These are phyloP conservation scores for Pyricularia pennisetigena DNA, from an alignment of 2,329 filamentous ascomycete species.

Conservation along the genomic window DNA sequence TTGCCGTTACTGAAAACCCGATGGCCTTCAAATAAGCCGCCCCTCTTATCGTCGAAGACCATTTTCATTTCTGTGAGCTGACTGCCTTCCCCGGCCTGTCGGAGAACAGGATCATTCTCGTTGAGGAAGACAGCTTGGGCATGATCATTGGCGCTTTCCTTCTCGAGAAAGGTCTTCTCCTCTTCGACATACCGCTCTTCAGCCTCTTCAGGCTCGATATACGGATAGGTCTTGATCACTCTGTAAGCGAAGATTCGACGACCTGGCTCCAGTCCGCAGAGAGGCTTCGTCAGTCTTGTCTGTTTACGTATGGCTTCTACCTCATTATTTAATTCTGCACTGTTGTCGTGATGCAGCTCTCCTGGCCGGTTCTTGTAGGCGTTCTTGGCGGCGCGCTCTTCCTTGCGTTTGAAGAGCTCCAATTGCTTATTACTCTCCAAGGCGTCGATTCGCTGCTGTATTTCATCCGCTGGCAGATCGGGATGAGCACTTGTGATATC, in stretches of 20 bases:
- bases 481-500: neutral
- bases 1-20: slow-evolving; percentile 4
- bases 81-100: slow-evolving; percentile 1
- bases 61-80: neutral
- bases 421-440: neutral
- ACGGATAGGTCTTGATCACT: slow-evolving; percentile 8
- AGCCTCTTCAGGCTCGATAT: neutral
- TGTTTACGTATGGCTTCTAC: neutral
- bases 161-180: slow-evolving; percentile 8
- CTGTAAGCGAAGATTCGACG: slow-evolving; percentile 10
- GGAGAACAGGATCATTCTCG: neutral
- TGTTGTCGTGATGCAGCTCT: neutral
- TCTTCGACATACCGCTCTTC: slow-evolving; percentile 5
- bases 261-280: neutral
- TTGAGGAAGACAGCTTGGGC: slow-evolving; percentile 2
- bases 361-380: neutral
- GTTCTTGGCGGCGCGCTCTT: neutral
- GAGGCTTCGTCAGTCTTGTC: neutral
- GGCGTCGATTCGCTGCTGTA: neutral
- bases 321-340: neutral
- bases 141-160: slow-evolving; percentile 8
- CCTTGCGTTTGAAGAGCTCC: neutral
- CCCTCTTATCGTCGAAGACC: slow-evolving; percentile 6
- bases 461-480: neutral
- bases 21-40: slow-evolving; percentile 10